phyloP scores from a whole-genome alignment of 306 rosid species.

The Amphicarpaea edgeworthii region DNA sequence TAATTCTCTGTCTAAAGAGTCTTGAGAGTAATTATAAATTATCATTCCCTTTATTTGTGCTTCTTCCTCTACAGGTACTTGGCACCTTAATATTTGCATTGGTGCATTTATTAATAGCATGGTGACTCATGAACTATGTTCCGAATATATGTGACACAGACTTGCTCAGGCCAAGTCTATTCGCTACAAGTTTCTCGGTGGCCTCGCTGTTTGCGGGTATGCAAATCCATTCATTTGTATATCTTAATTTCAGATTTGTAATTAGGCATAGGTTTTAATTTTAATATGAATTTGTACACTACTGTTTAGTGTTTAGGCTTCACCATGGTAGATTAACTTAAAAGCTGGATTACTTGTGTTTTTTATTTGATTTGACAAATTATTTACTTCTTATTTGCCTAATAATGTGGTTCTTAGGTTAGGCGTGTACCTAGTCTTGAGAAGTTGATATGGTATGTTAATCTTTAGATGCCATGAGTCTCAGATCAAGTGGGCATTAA shows the following conservation, averaged over 20 bases:
- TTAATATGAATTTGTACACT: no score
- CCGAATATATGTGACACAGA: slow-evolving; percentile 72
- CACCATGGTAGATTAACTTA: background rate
- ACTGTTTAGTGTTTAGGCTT: background rate
- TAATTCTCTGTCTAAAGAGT: no score
- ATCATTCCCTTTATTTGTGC: background rate
- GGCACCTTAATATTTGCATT: slow-evolving; percentile 67
- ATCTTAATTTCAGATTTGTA: background rate
- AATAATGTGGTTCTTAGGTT: background rate
- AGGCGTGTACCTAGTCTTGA: background rate
- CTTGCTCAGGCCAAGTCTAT: slow-evolving; percentile 39
- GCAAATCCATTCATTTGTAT: background rate
- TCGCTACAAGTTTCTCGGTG: no score
- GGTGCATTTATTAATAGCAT: slow-evolving; percentile 74
- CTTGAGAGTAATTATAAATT: background rate
- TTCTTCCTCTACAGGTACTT: slow-evolving; percentile 53
- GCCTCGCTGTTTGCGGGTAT: no score
- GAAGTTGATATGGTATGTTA: no score
- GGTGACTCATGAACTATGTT: slow-evolving; percentile 81
- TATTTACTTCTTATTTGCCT: background rate
- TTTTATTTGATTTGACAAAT: background rate
- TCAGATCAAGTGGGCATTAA: no score
- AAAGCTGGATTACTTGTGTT: background rate
- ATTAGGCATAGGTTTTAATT: no score
- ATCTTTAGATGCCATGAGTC: no score